Conservation (phyloP, 2,329 filamentous ascomycete genomes). For the Chlorencoelia australis region DNA sequence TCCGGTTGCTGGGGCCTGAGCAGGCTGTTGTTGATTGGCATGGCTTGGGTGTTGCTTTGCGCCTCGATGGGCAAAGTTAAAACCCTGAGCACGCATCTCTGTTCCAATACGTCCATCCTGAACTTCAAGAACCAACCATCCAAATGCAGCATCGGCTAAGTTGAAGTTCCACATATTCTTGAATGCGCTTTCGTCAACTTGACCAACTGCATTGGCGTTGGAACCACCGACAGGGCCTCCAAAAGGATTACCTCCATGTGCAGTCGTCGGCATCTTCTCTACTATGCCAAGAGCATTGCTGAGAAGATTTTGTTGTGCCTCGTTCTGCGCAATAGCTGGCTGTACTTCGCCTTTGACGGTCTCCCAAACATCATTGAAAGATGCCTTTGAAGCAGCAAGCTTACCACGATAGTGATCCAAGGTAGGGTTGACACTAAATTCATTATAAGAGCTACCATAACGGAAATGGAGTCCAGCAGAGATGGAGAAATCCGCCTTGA, state of each 20-base stretch:
- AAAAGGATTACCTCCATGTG: conserved; percentile 93
- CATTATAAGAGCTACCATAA: conserved; percentile 98
- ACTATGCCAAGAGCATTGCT: conserved; percentile 88
- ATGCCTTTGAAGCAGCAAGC: conserved; percentile 93
- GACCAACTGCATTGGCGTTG: conserved; percentile 58
- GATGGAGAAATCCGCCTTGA: conserved; percentile 97
- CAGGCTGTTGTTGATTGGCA: conserved; percentile 23
- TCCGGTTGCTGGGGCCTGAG: conserved; percentile 28
- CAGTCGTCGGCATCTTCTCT: conserved; percentile 94
- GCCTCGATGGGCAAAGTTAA: conserved; percentile 96
- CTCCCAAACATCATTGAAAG: conserved; percentile 99
- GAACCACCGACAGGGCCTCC: conserved; percentile 71
- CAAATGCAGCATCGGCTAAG: conserved; percentile 91
- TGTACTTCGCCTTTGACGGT: conserved; percentile 95
- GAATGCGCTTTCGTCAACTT: conserved; percentile 97
- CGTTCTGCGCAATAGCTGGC: conserved; percentile 85
- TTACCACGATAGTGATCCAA: conserved; percentile 98
- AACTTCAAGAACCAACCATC: conserved; percentile 88
- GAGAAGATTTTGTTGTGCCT: conserved; percentile 84
- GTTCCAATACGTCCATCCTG: conserved; percentile 94
- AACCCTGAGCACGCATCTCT: conserved; percentile 96
- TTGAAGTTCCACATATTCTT: conserved; percentile 99
- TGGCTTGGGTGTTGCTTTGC: conserved; percentile 57
- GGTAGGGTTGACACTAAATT: conserved; percentile 97
- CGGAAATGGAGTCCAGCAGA: conserved; percentile 96